Percentiles rank a stretch among this genome's conserved stretches.
Evolutionary conservation across 495 filamentous ascomycete genomes (phyloP).

Genomic region (Mytilinidion resinicola): DNA sequence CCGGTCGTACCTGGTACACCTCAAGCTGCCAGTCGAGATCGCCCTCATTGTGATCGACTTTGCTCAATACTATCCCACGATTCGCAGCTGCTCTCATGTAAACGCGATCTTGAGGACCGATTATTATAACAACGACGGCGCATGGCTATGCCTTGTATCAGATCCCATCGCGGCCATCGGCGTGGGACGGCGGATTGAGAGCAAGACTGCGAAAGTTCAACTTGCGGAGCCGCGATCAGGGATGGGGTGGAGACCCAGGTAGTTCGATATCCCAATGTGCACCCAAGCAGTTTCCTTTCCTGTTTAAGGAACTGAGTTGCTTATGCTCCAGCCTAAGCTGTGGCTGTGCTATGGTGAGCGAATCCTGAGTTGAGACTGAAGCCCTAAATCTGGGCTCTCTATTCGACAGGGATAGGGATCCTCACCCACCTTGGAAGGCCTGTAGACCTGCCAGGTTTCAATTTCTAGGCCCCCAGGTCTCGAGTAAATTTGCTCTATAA

Average conservation of each 20-base stretch:
- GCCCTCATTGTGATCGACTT: neutral
- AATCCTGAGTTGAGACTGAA: too few relatives aligned
- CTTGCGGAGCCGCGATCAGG: neutral
- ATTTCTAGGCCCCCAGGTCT: too few relatives aligned
- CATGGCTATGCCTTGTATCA: neutral
- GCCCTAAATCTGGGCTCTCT: too few relatives aligned
- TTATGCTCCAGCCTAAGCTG: too few relatives aligned
- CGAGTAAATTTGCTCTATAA: too few relatives aligned
- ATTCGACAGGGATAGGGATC: too few relatives aligned
- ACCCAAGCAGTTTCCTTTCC: too few relatives aligned
- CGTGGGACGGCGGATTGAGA: neutral
- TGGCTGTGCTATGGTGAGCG: too few relatives aligned
- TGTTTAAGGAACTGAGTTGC: too few relatives aligned
- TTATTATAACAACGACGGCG: neutral
- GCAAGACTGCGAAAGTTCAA: neutral
- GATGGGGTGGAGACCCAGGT: constrained; percentile 1
- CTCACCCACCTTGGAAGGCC: too few relatives aligned
- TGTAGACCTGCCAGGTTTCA: too few relatives aligned
- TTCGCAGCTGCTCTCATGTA: neutral
- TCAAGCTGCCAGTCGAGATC: neutral
- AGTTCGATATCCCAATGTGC: too few relatives aligned
- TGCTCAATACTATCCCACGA: neutral
- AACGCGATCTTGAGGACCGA: neutral
- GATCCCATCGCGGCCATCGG: neutral
- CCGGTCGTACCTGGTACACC: neutral